These are phyloP conservation scores for Aphanomyces invadans DNA, from an alignment of 352 stramenopile genomes.

Conservation along the genomic window DNA sequence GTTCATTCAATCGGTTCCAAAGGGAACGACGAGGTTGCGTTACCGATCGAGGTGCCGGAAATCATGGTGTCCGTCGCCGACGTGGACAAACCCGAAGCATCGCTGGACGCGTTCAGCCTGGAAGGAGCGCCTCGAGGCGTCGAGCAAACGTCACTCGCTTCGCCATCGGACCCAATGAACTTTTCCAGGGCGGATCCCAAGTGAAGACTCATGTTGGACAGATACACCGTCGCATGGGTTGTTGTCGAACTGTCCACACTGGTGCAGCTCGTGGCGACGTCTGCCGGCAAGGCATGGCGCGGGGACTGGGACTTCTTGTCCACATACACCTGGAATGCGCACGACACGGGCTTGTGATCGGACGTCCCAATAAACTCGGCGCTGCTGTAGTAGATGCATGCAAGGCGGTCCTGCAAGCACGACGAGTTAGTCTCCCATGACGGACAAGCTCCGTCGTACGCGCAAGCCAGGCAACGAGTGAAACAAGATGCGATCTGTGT, in stretches of 20 bases:
- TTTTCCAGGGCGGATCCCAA: not conserved
- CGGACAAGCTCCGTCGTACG: not conserved
- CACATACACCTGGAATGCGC: conserved; percentile 43
- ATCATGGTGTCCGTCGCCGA: not conserved
- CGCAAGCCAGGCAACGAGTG: conserved; percentile 52
- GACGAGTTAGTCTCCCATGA: not conserved
- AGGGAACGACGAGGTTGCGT: not conserved
- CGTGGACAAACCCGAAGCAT: not conserved
- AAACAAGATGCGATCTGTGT: conserved; percentile 85
- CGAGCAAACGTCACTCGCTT: not conserved
- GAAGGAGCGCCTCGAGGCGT: not conserved
- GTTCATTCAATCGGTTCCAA: not conserved
- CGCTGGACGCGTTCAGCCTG: not conserved
- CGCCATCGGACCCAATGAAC: not conserved
- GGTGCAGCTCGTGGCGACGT: not conserved
- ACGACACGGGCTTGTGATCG: conserved; percentile 79
- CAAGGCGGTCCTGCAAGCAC: conserved; percentile 33
- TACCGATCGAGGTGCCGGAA: not conserved
- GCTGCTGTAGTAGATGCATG: conserved; percentile 64
- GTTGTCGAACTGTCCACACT: too few species aligned
- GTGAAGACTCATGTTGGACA: not conserved
- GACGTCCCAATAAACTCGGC: conserved; percentile 65
- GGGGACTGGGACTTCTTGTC: conserved; percentile 1
- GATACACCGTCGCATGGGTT: not conserved
- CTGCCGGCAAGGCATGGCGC: too few species aligned